Conservation (phyloP, 495 filamentous ascomycete species). For the Penicillium steckii region DNA sequence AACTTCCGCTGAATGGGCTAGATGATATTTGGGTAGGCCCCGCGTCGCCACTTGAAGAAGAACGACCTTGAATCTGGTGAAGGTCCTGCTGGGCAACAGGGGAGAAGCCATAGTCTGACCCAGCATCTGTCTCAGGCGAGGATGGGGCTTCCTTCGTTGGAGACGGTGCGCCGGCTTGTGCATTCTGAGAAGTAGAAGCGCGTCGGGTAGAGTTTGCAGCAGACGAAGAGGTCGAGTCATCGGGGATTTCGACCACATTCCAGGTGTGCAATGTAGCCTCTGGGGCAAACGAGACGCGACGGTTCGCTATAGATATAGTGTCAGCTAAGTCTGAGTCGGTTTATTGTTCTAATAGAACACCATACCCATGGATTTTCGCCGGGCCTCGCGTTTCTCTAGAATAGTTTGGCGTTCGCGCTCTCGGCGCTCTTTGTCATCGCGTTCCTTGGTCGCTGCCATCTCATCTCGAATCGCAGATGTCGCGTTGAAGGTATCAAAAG, state of each 20-base stretch:
- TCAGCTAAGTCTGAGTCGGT: neutral
- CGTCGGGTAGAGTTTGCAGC: constrained; percentile 70
- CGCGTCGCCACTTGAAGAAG: constrained; percentile 18
- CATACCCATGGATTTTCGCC: constrained; percentile 79
- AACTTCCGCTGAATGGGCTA: constrained; percentile 73
- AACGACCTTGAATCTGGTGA: constrained; percentile 47
- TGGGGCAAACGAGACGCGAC: constrained; percentile 94
- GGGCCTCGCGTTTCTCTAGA: constrained; percentile 73
- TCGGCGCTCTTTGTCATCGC: constrained; percentile 67
- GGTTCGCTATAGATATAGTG: constrained; percentile 56
- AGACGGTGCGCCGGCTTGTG: constrained; percentile 38
- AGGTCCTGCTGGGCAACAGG: constrained; percentile 68
- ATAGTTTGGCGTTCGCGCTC: constrained; percentile 65
- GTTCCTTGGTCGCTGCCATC: constrained; percentile 69
- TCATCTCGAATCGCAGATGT: constrained; percentile 57
- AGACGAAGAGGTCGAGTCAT: constrained; percentile 84
- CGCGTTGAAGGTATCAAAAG: constrained; percentile 58
- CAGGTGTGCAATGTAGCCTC: constrained; percentile 98
- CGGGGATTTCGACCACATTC: constrained; percentile 87
- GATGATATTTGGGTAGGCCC: constrained; percentile 63
- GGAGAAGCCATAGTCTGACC: constrained; percentile 57
- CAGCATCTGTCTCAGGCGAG: constrained; percentile 61
- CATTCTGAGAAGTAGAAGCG: constrained; percentile 58
- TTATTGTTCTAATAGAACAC: neutral
- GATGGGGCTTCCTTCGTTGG: constrained; percentile 64